These are phyloP conservation scores for Lichtheimia ramosa DNA, from an alignment of 371 early-diverging fungal species.

Conservation along the genomic window DNA sequence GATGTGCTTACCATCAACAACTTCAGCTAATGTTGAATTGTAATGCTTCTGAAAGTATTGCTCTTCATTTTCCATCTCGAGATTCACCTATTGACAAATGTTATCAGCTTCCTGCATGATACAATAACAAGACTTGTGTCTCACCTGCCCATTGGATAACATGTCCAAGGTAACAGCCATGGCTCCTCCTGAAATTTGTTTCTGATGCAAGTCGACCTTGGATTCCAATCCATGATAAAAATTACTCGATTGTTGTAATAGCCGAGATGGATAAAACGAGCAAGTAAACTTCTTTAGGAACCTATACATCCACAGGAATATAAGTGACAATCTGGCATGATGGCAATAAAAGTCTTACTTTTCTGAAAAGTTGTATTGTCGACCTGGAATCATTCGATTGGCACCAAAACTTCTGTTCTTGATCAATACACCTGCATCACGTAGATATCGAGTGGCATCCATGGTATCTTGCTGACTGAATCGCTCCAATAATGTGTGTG, in stretches of 20 bases:
- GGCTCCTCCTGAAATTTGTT: neutral
- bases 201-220: neutral
- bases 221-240: neutral
- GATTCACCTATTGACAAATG: neutral
- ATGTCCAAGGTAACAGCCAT: slow-evolving; percentile 10
- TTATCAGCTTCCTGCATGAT: neutral
- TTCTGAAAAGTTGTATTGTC: slow-evolving; percentile 11
- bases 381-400: slow-evolving; percentile 9
- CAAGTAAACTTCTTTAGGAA: slow-evolving; percentile 6
- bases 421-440: neutral
- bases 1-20: neutral
- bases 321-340: too few species aligned
- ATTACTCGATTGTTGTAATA: neutral
- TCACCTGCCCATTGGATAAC: slow-evolving; percentile 8
- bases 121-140: neutral
- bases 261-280: neutral
- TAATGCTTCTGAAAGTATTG: neutral
- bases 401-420: neutral
- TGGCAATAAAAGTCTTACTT: slow-evolving; percentile 2
- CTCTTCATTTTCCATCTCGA: neutral
- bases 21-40: neutral
- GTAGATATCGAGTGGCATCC: neutral
- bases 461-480: neutral
- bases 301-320: neutral
- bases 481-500: neutral